Evolutionary conservation across 495 filamentous ascomycete species (phyloP), one percentile per base, ranked within the genome.

Genomic region (Clohesyomyces aquaticus): DNA sequence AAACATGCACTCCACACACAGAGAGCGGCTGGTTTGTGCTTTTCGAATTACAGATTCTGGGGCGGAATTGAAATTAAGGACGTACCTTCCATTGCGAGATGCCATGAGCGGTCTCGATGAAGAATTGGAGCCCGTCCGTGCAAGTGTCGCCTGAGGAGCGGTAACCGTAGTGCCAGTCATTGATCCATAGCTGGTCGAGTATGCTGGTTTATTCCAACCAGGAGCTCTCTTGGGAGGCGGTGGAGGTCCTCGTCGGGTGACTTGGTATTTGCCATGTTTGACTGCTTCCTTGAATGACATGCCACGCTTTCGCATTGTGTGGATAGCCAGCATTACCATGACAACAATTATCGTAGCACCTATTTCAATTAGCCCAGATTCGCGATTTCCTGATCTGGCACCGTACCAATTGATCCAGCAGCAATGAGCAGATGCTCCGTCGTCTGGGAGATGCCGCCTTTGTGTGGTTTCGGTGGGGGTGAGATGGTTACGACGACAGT

Each of bases 381-480:
- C 28, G 19, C 28, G 9, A 8, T n/a, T 2, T 35, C 11, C 8
- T 4, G 42, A 21, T 32, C 10, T 25, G 27, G 11, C 1, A 38
- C 52, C 4, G 32, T 57, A 71, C 68, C 63, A 53, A 71, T 71
- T 55, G 68, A 71, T 12, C 68, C 68, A 42, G 68, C 68, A 18
- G 68, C 68, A 22, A 71, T 71, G 28, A 71, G 56, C 42, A 71
- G 38, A 54, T 71, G 68, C 29, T 67, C 43, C 11, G 68, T 71
- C 0, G 64, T 65, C 21, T 49, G 23, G 21, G 68, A 71, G n/a
- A 71, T 50, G 16, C 67, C 67, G 32, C 32, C 54, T 27, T 35
- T 49, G 46, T 59, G 55, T 9, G 63, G 63, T 23, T 22, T 25
- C 18, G 66, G 60, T 10, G 61, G 29, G n/a, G 66, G 60, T 18